Evolutionary conservation across 495 filamentous ascomycete genomes (phyloP), one percentile per base, ranked within the genome.

Genomic region (Neurospora sp.): DNA sequence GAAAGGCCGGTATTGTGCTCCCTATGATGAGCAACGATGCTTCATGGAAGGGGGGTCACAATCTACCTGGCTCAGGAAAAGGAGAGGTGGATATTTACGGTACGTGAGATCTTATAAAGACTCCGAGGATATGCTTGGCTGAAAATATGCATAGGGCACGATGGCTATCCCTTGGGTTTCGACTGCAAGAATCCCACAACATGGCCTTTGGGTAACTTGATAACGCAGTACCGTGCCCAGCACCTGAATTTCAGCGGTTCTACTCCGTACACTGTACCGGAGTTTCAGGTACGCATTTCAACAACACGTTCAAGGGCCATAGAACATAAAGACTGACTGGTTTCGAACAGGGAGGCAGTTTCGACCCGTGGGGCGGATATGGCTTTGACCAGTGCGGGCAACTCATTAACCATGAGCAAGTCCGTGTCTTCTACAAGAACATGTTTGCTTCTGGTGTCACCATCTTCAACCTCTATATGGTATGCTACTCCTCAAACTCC

Each of bases 341-440:
- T 92, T 91, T 80, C 91, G 28, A 34, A 17, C 7, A 94, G 85
- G 92, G 88, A 19, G 92, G 92, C n/a, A 83, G 88, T 0, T 93
- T 91, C 72, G 92, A 93, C 74, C 89, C 90, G 4, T 94, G 92
- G 91, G 92, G 91, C 74, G 92, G 91, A 21, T 74, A 78, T 71
- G 91, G 92, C 0, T 93, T 90, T 73, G 86, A 85, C 0, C 83
- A 88, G 72, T 95, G 93, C 75, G 81, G 86, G 37, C 80, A 81
- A 31, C 85, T 93, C 28, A 77, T 92, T 31, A 91, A 91, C 73
- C 80, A 88, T 42, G 89, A 94, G 75, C 93, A 93, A 74, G 90
- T 92, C 74, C 82, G 92, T 39, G 90, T 95, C 5, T 92, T 93
- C 76, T 93, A 94, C 79, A 94, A 94, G 86, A 93, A 95, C 76